These are phyloP conservation scores for Dactylellina drechsleri DNA, from an alignment of 2,329 filamentous ascomycete species.

Conservation along the genomic window DNA sequence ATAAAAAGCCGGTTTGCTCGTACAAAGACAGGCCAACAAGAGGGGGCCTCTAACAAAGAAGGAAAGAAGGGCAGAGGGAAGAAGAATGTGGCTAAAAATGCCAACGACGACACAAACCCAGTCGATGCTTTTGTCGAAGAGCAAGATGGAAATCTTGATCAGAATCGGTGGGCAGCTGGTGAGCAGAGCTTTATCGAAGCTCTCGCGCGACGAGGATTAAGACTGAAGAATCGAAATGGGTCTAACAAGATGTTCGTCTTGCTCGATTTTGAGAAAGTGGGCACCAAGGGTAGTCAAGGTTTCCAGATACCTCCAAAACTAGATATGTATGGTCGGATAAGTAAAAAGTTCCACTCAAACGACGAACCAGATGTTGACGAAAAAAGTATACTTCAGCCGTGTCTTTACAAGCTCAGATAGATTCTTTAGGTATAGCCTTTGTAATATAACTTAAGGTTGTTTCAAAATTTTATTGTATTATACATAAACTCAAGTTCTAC, in stretches of 20 bases:
- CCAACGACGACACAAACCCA: conserved; percentile 65
- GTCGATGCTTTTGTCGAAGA: conserved; percentile 72
- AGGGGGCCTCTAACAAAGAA: conserved; percentile 63
- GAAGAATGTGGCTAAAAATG: conserved; percentile 63
- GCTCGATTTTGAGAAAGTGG: conserved; percentile 91
- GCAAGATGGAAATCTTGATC: conserved; percentile 73
- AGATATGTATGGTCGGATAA: conserved; percentile 60
- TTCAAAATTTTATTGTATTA: background rate
- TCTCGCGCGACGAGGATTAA: conserved; percentile 80
- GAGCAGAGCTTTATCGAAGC: conserved; percentile 82
- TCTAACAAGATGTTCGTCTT: conserved; percentile 98
- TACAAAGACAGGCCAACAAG: conserved; percentile 65
- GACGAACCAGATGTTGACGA: conserved; percentile 68
- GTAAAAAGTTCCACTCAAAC: conserved; percentile 70
- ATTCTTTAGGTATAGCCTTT: background rate
- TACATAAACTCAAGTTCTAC: background rate
- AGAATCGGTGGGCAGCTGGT: conserved; percentile 81
- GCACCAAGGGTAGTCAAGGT: conserved; percentile 63
- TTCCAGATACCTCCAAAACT: conserved; percentile 55
- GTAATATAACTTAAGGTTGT: conserved; percentile 5
- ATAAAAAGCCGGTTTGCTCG: conserved; percentile 89
- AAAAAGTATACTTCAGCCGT: conserved; percentile 81
- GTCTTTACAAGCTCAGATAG: conserved; percentile 90
- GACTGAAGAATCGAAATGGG: conserved; percentile 81
- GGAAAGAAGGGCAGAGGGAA: conserved; percentile 63